Conservation (phyloP, 208 protist species). For the Leishmania gerbilli region DNA sequence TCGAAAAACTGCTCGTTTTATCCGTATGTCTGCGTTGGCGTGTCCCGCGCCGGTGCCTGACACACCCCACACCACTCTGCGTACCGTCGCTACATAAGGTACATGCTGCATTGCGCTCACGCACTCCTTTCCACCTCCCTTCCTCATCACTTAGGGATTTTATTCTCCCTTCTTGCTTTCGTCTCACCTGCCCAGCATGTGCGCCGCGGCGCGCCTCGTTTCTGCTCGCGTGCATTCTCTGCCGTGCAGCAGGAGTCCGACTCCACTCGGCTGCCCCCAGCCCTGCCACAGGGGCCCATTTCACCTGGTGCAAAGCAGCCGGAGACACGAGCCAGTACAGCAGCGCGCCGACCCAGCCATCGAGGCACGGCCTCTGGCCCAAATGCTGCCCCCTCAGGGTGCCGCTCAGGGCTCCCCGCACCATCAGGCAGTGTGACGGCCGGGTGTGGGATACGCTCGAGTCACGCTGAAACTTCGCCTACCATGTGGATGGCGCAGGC, state of each 20-base stretch:
- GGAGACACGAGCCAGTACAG: not conserved
- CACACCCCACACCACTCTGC: not conserved
- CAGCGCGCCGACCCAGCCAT: not conserved
- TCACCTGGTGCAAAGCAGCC: not conserved
- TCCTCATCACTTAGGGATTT: not conserved
- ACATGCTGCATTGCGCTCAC: not conserved
- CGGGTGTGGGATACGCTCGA: not conserved
- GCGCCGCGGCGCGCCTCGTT: too few species aligned
- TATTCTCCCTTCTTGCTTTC: not conserved
- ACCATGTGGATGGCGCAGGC: not conserved
- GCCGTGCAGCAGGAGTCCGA: not conserved
- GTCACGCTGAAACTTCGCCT: not conserved
- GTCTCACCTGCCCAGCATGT: not conserved
- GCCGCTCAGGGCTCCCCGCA: too few species aligned
- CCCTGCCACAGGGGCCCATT: not conserved
- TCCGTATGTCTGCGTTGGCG: not conserved
- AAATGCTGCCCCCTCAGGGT: not conserved
- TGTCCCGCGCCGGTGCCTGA: not conserved
- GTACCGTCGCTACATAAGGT: not conserved
- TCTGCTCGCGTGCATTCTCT: not conserved
- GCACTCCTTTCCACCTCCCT: conserved; percentile 65
- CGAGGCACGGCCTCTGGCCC: not conserved
- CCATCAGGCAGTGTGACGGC: not conserved
- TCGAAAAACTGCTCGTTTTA: not conserved
- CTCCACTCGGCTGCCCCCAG: not conserved